A percentile compares a stretch with the other conserved stretches of the same genome.
Evolutionary conservation across 495 filamentous ascomycete species (phyloP).

Genomic region (Collariella sp.): DNA sequence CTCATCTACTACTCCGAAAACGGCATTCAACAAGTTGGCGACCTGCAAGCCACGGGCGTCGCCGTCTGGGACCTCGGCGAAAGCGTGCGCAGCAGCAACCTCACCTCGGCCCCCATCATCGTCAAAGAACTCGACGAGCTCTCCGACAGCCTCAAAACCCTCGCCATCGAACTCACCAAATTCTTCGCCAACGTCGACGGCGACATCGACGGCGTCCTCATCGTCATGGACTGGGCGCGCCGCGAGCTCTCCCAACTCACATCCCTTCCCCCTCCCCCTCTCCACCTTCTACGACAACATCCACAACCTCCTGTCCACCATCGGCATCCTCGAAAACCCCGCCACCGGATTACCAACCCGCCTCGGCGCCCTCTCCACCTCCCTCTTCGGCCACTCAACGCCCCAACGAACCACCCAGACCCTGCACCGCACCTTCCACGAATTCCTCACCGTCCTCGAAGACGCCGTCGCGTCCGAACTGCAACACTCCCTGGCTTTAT

Average conservation of each 20-base stretch:
- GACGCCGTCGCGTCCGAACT: slow-evolving; percentile 80
- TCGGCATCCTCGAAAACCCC: slow-evolving; percentile 60
- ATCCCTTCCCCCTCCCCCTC: slow-evolving; percentile 46
- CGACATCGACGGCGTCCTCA: slow-evolving; percentile 81
- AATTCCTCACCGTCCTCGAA: slow-evolving; percentile 79
- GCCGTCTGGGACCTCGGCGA: slow-evolving; percentile 90
- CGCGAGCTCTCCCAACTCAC: slow-evolving; percentile 58
- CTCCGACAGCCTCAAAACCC: slow-evolving; percentile 69
- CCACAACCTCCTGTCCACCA: slow-evolving; percentile 59
- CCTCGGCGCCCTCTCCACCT: slow-evolving; percentile 55
- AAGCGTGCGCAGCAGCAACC: slow-evolving; percentile 76
- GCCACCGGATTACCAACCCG: slow-evolving; percentile 52
- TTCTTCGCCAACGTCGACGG: slow-evolving; percentile 91
- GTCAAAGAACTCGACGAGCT: slow-evolving; percentile 75
- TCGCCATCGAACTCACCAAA: slow-evolving; percentile 71
- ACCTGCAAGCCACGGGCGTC: slow-evolving; percentile 78
- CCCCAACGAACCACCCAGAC: slow-evolving; percentile 71
- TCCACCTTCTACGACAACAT: slow-evolving; percentile 67
- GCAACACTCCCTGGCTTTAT: slow-evolving; percentile 63
- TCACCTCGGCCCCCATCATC: slow-evolving; percentile 79
- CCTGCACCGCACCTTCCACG: slow-evolving; percentile 75
- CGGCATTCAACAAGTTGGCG: slow-evolving; percentile 71
- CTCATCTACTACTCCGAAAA: slow-evolving; percentile 88
- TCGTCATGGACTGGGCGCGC: slow-evolving; percentile 91
- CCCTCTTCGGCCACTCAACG: slow-evolving; percentile 67